phyloP scores from a whole-genome alignment of 805 yeast species.

The Candida railenensis region DNA sequence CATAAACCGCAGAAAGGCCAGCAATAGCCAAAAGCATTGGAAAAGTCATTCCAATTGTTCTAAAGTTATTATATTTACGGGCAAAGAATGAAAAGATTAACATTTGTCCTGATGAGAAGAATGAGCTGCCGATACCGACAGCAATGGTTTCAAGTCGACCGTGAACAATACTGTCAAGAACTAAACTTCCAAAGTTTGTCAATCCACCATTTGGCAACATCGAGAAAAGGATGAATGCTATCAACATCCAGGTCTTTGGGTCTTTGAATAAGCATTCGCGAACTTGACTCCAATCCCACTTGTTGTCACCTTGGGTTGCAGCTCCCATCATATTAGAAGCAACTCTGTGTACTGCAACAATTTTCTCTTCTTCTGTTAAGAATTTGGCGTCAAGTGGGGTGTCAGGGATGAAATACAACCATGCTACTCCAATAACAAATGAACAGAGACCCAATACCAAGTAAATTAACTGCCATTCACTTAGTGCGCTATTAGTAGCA shows the following conservation, averaged over 20 bases:
- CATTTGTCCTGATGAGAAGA: slow-evolving; percentile 8
- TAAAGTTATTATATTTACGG: background rate
- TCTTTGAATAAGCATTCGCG: slow-evolving; percentile 10
- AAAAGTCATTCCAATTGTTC: slow-evolving; percentile 1
- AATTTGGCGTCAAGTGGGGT: slow-evolving; percentile 15
- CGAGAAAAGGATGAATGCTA: slow-evolving; percentile 9
- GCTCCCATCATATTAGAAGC: slow-evolving; percentile 12
- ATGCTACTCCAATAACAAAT: slow-evolving; percentile 7
- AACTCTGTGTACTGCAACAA: slow-evolving; percentile 12
- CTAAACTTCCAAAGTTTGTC: slow-evolving; percentile 4
- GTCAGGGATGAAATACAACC: slow-evolving; percentile 14
- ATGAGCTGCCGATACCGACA: slow-evolving; percentile 7
- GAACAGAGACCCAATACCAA: background rate
- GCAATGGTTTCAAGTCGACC: slow-evolving; percentile 5
- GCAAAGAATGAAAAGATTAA: slow-evolving; percentile 1
- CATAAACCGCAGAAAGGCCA: slow-evolving; percentile 15
- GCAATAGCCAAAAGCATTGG: slow-evolving; percentile 12
- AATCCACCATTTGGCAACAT: slow-evolving; percentile 5
- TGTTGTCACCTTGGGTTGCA: slow-evolving; percentile 8
- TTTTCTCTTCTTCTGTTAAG: slow-evolving; percentile 10
- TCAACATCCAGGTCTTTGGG: slow-evolving; percentile 10
- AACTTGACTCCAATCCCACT: slow-evolving; percentile 12
- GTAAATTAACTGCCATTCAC: slow-evolving; percentile 15
- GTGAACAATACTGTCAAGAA: slow-evolving; percentile 7
- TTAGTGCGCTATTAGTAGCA: slow-evolving; percentile 13